A percentile compares a stretch with the other conserved stretches of the same genome.
Evolutionary conservation across 1,284 basidiomycete species (phyloP).

Genomic region (Coniferiporia sulphurascens): DNA sequence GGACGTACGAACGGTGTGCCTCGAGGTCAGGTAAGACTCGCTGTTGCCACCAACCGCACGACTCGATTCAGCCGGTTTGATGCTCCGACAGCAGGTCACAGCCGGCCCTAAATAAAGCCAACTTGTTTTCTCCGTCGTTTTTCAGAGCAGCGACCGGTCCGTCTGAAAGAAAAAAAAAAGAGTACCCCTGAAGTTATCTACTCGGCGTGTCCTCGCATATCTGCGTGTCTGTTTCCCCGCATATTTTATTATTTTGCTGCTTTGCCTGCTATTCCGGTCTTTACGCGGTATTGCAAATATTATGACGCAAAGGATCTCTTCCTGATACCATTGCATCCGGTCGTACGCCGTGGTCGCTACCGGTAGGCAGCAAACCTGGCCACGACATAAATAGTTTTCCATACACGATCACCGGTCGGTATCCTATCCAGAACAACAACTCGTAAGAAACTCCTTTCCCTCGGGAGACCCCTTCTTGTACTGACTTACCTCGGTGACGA

Average conservation of each 20-base stretch:
- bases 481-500: too few relatives aligned
- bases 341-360: too few relatives aligned
- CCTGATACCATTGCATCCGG: not conserved
- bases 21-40: slow-evolving; percentile 12
- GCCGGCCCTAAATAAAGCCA: not conserved
- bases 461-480: too few relatives aligned
- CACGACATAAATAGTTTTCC: too few relatives aligned
- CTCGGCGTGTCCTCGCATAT: not conserved
- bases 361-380: too few relatives aligned
- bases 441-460: too few relatives aligned
- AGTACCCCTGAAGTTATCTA: not conserved
- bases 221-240: not conserved
- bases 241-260: not conserved
- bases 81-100: not conserved
- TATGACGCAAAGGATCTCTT: not conserved
- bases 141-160: not conserved
- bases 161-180: not conserved
- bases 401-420: too few relatives aligned
- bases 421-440: too few relatives aligned
- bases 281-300: not conserved
- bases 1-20: slow-evolving; percentile 2
- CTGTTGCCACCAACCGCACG: slow-evolving; percentile 4
- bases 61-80: not conserved
- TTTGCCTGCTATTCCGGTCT: not conserved
- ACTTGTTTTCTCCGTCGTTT: not conserved